A percentile compares a stretch with the other conserved stretches of the same genome.
These are phyloP conservation scores for Pachysandra terminalis DNA, from an alignment of 164 flowering plant genomes.

Conservation along the genomic window DNA sequence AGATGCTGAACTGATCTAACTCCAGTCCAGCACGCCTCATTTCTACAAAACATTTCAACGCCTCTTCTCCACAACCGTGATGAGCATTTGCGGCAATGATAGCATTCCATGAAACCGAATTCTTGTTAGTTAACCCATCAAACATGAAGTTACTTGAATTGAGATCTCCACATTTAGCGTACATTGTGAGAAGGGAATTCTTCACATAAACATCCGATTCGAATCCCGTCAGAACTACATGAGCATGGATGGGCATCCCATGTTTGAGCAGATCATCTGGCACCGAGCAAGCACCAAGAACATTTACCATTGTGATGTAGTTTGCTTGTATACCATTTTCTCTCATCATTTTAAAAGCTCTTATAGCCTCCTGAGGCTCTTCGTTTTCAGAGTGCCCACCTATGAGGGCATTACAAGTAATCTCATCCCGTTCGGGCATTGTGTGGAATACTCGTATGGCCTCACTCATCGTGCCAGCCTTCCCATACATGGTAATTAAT, in stretches of 20 bases:
- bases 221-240: constrained; percentile 42
- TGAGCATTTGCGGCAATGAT: constrained; percentile 73
- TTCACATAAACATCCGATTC: constrained; percentile 56
- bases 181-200: constrained; percentile 79
- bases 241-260: constrained; percentile 71
- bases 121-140: constrained; percentile 30
- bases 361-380: constrained; percentile 43
- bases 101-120: constrained; percentile 60
- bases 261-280: constrained; percentile 34
- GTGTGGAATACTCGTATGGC: constrained; percentile 41
- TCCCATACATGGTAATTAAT: constrained; percentile 70
- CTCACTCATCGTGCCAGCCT: constrained; percentile 44
- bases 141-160: constrained; percentile 50
- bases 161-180: constrained; percentile 73
- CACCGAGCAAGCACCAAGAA: constrained; percentile 54
- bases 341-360: constrained; percentile 54
- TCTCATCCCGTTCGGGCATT: constrained; percentile 47
- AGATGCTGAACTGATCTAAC: constrained; percentile 74
- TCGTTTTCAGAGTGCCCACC: constrained; percentile 65
- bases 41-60: constrained; percentile 42
- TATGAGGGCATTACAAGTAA: constrained; percentile 80
- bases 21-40: constrained; percentile 46
- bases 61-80: constrained; percentile 63
- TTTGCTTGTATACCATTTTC: constrained; percentile 29
- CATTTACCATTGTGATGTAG: constrained; percentile 61